Evolutionary conservation across 169 alveolate species (phyloP), one percentile per base, ranked within the genome.

Genomic region (Pseudocohnilembus persalinus): DNA sequence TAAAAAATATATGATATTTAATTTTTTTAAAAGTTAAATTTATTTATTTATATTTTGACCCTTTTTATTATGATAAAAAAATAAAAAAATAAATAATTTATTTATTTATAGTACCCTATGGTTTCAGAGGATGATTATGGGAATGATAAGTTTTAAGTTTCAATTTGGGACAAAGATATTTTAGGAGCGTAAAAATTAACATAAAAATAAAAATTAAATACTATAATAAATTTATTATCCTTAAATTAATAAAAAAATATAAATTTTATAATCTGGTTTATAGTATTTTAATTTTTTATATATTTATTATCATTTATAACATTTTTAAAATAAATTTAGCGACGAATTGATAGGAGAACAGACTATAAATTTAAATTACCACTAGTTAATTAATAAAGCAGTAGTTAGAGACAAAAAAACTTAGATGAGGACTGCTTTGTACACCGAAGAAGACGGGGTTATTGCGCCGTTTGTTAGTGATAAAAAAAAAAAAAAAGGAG

Each of bases 331-430:
- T 49, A 49, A 49, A 11, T 49, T 11, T 49, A 49, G 68, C 24
- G 91, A 92, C 90, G 96, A 92, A 33, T 73, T 92, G 77, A 88
- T 92, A 31, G 93, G 96, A 30, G 94, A 90, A 33, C 72, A 88
- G 0, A n/a, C 74, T 30, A 77, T 90, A 31, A 78, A 84, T 78
- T 89, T 92, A 16, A 90, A 92, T 78, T 90, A 87, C 28, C 88
- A 84, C 27, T 76, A 87, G 31, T 73, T 87, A 79, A 88, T 90
- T 0, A 88, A 88, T 32, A 91, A 91, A 89, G 88, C 88, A 68
- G 85, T 81, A 0, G 31, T 76, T 30, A 31, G 81, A 80, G 33
- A 49, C 4, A 49, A 11, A 11, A 11, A 49, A 49, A 49, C 68
- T 11, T 49, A 49, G 20, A 49, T 49, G 68, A 49, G 20, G 20